phyloP scores from a whole-genome alignment of 2,329 filamentous ascomycete genomes.

The Penicillium palitans region DNA sequence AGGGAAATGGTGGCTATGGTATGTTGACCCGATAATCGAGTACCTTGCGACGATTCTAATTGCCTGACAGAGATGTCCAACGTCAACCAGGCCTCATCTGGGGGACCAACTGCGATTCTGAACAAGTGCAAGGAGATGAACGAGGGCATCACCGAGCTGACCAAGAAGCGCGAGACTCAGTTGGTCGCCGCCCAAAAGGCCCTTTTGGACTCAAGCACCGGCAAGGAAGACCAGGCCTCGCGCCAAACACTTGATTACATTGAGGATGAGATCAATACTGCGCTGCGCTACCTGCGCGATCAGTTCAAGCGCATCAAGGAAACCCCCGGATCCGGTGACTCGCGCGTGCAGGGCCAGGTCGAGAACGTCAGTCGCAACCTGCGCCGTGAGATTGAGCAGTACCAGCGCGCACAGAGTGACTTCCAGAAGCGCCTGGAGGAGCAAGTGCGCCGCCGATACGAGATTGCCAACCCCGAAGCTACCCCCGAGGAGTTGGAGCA shows the following conservation, averaged over 20 bases:
- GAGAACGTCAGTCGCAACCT: conserved; percentile 76
- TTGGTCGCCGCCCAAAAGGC: conserved; percentile 65
- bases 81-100: conserved; percentile 27
- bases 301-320: conserved; percentile 82
- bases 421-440: conserved; percentile 79
- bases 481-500: conserved; percentile 74
- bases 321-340: conserved; percentile 70
- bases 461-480: conserved; percentile 82
- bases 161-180: conserved; percentile 54
- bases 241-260: conserved; percentile 70
- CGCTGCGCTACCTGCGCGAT: conserved; percentile 76
- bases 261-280: conserved; percentile 76
- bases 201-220: conserved; percentile 73
- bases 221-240: conserved; percentile 63
- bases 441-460: conserved; percentile 85
- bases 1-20: conserved; percentile 42
- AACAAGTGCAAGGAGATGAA: conserved; percentile 84
- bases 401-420: conserved; percentile 75
- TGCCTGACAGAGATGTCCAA: conserved; percentile 44
- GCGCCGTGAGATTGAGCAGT: conserved; percentile 76
- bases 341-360: conserved; percentile 77
- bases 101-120: conserved; percentile 73
- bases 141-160: conserved; percentile 71
- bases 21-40: conserved; percentile 18
- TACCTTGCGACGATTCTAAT: conserved; percentile 19